Evolutionary conservation across 2,329 filamentous ascomycete genomes (phyloP).

Genomic region (Rhinocladiella mackenziei): DNA sequence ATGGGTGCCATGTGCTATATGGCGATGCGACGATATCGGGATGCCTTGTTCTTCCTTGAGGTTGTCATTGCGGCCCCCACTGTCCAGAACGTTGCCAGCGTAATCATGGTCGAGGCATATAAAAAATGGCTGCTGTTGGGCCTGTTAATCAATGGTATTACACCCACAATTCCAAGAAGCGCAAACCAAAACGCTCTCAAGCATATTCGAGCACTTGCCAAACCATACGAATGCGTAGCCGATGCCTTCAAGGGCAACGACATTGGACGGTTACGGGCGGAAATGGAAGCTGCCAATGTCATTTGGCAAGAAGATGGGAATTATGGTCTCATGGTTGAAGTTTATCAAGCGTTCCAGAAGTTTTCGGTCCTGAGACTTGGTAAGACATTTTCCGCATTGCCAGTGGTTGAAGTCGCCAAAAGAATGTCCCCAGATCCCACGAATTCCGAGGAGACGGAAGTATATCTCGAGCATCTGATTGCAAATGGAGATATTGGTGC

Average conservation of each 20-base stretch:
- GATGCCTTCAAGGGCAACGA: constrained; percentile 61
- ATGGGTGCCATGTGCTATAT: constrained; percentile 63
- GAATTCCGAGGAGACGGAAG: constrained; percentile 33
- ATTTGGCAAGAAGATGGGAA: constrained; percentile 72
- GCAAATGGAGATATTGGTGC: constrained; percentile 50
- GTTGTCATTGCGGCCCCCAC: constrained; percentile 65
- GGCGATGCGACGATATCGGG: constrained; percentile 57
- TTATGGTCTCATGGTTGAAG: constrained; percentile 63
- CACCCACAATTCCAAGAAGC: constrained; percentile 53
- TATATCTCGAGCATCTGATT: constrained; percentile 46
- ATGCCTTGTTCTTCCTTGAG: constrained; percentile 60
- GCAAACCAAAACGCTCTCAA: constrained; percentile 53
- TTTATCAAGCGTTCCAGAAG: constrained; percentile 66
- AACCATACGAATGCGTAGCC: constrained; percentile 67
- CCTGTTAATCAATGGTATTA: constrained; percentile 65
- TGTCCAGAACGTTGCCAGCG: constrained; percentile 60
- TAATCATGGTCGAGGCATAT: constrained; percentile 82
- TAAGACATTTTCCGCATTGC: constrained; percentile 64
- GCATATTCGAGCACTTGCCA: constrained; percentile 56
- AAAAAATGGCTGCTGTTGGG: constrained; percentile 84
- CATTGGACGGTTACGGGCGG: constrained; percentile 58
- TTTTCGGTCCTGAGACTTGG: constrained; percentile 72
- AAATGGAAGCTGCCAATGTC: constrained; percentile 56
- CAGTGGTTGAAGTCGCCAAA: constrained; percentile 47
- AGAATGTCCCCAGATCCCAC: constrained; percentile 33